phyloP scores from a whole-genome alignment of 306 rosid genomes.

The Castanea crenata region DNA sequence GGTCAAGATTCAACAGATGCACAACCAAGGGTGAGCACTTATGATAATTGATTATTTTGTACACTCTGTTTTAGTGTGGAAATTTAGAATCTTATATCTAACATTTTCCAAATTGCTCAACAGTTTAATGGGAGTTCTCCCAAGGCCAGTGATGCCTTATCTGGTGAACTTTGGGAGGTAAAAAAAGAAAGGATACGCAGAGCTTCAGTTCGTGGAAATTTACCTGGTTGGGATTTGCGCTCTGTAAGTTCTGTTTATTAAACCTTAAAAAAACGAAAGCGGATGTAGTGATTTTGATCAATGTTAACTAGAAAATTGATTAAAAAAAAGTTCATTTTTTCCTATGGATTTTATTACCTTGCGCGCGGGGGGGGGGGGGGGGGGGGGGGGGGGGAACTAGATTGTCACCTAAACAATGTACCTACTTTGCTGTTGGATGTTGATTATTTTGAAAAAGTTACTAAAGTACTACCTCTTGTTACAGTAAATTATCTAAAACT shows the following conservation, averaged over 20 bases:
- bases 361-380: not conserved
- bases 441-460: not conserved
- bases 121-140: conserved; percentile 82
- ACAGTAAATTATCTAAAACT: not conserved
- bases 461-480: not conserved
- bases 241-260: conserved; percentile 60
- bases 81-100: conserved; percentile 13
- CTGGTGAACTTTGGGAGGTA: conserved; percentile 96
- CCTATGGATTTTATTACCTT: not conserved
- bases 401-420: not conserved
- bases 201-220: conserved; percentile 68
- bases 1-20: conserved; percentile 96
- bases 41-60: conserved; percentile 13
- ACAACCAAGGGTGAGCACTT: conserved; percentile 53
- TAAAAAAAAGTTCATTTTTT: not conserved
- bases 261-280: not conserved
- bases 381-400: not conserved
- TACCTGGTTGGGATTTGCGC: conserved; percentile 90
- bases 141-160: conserved; percentile 92
- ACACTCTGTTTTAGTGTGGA: not conserved
- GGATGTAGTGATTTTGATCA: not conserved
- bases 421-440: conserved; percentile 15
- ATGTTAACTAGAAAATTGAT: not conserved
- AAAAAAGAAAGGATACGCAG: conserved; percentile 87
- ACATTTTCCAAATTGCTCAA: conserved; percentile 14